Conservation (phyloP, 306 rosid genomes). For the Rosa persica region DNA sequence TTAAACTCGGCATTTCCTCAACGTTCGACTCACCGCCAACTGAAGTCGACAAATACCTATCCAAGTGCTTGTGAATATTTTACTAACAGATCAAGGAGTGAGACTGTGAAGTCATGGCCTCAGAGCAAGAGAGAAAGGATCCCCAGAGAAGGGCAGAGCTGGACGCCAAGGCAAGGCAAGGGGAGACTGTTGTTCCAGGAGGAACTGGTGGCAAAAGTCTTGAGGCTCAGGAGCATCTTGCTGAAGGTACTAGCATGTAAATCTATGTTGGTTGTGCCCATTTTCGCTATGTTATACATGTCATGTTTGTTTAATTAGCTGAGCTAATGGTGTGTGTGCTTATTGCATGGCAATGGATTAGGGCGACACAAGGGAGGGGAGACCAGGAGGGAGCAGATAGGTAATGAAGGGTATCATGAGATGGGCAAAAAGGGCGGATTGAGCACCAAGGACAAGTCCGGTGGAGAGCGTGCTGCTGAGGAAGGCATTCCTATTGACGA, state of each 20-base stretch:
- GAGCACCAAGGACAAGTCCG: background rate
- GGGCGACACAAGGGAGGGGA: conserved; percentile 4
- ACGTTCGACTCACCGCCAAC: background rate
- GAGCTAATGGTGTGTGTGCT: background rate
- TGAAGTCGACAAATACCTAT: background rate
- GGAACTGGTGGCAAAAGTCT: conserved; percentile 86
- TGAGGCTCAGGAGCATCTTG: conserved; percentile 77
- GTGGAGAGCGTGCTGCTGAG: background rate
- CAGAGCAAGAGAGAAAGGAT: conserved; percentile 25
- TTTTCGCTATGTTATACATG: background rate
- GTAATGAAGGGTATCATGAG: background rate
- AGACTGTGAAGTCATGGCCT: conserved; percentile 42
- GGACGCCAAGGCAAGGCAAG: conserved; percentile 59
- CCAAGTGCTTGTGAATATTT: background rate
- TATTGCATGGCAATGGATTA: background rate
- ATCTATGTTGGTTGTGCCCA: background rate
- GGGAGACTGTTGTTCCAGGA: conserved; percentile 71
- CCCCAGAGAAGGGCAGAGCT: conserved; percentile 38
- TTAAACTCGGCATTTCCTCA: background rate
- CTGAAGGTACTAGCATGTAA: conserved; percentile 48
- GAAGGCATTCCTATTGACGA: conserved; percentile 1
- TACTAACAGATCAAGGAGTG: no score
- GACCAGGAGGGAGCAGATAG: conserved; percentile 5
- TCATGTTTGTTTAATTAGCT: background rate
- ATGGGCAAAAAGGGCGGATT: background rate